Evolutionary conservation across 345 rosid species (phyloP).

Genomic region (Eucalyptus tenuipes): DNA sequence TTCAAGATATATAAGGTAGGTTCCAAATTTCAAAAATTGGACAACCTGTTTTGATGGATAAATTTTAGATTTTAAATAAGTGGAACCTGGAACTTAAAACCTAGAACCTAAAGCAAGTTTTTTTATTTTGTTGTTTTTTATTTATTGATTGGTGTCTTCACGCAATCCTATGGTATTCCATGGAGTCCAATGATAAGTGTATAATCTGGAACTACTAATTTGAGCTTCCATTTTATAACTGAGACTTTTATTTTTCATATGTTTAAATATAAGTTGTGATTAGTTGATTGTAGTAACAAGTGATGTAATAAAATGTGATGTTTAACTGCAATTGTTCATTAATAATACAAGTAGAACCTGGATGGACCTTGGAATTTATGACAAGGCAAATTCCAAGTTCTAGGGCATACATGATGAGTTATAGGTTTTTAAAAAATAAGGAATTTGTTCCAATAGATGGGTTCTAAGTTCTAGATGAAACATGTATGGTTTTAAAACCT

Average conservation of each 20-base stretch:
- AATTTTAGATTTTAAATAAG: accelerated
- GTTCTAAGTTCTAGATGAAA: no score
- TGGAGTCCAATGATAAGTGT: accelerated
- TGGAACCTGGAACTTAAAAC: accelerated
- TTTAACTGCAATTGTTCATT: no score
- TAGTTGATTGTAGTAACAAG: no score
- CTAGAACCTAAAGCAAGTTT: no score
- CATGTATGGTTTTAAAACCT: accelerated
- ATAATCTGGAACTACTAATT: accelerated
- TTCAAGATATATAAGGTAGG: accelerated
- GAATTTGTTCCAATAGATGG: accelerated
- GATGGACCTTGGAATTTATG: no score
- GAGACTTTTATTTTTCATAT: no score
- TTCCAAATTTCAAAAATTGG: accelerated
- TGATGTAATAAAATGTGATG: no score
- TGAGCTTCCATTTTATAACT: accelerated
- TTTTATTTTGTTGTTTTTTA: no score
- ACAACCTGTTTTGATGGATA: accelerated
- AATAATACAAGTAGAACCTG: accelerated
- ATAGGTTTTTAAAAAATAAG: accelerated
- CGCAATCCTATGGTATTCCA: accelerated
- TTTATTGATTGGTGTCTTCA: no score
- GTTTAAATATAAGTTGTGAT: accelerated
- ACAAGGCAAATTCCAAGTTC: accelerated
- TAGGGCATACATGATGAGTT: accelerated